Evolutionary conservation across 345 rosid genomes (phyloP).

Genomic region (Luvunga scandens): DNA sequence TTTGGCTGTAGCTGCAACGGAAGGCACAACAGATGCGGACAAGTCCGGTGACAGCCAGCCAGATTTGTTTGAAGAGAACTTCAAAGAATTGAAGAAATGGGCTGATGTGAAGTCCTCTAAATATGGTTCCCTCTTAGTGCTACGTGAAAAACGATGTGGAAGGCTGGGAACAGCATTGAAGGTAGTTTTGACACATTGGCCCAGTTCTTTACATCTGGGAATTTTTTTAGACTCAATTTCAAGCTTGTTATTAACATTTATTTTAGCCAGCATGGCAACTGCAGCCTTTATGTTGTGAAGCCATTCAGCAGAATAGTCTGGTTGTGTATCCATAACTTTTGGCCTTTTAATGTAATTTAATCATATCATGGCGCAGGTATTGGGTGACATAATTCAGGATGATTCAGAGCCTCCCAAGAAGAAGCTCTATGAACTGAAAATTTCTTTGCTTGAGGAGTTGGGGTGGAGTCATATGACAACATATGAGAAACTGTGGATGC

Average conservation of each 20-base stretch:
- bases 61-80: constrained; percentile 74
- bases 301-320: too few relatives aligned
- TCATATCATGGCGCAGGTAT: constrained; percentile 40
- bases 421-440: constrained; percentile 72
- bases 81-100: constrained; percentile 80
- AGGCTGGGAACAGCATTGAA: constrained; percentile 86
- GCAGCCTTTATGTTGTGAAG: too few relatives aligned
- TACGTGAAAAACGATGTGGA: constrained; percentile 65
- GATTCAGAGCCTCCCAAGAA: constrained; percentile 71
- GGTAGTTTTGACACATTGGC: constrained; percentile 37
- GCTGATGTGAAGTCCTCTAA: constrained; percentile 78
- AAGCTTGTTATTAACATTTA: not conserved
- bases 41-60: constrained; percentile 27
- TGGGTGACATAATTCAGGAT: constrained; percentile 75
- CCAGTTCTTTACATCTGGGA: not conserved
- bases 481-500: constrained; percentile 86
- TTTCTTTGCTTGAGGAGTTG: constrained; percentile 70
- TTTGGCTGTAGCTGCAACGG: constrained; percentile 27
- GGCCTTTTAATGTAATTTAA: not conserved
- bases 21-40: constrained; percentile 37
- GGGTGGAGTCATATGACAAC: constrained; percentile 74
- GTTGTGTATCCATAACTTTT: too few relatives aligned
- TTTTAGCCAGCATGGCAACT: not conserved
- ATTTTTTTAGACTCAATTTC: not conserved
- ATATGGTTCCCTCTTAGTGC: constrained; percentile 65